Evolutionary conservation across 345 rosid species (phyloP), one percentile per base, ranked within the genome.

Genomic region (Eucalyptus regnans): DNA sequence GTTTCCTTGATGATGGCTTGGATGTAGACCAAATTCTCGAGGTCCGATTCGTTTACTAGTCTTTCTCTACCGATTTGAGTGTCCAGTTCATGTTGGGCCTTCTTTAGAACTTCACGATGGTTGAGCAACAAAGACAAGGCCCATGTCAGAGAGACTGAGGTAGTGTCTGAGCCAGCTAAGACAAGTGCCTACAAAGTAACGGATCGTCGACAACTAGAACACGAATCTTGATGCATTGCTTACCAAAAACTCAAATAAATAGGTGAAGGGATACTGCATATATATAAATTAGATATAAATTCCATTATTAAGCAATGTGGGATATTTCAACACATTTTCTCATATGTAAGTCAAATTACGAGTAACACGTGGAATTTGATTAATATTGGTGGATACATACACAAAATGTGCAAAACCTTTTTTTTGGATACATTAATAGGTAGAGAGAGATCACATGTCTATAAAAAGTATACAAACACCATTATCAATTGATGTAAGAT

Each of bases 1-100:
- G 95, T 90, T 90, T 94, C 95, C 90, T 94, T 92, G 22, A 91
- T 54, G 17, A 93, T 86, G 33, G 95, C 94, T 79, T 91, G 87
- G 22, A 93, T 88, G 86, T 92, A 91, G 20, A 80, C 86, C 17
- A 95, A 64, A 76, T 88, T 94, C 5, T 60, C 68, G 3, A 92
- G 37, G 88, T 94, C 94, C 18, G 91, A 90, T 43, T 90, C 91
- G 3, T 88, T 64, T 5, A 91, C 92, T 22, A 6, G 87, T 33
- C 91, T 90, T 64, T 88, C 92, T 81, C 80, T 90, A 5, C 95
- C 95, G 12, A 93, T 87, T 23, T 68, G 87, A 16, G 43, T 86
- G 87, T 94, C 96, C 9, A 93, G 49, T 80, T 94, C 96, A 49
- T 89, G 87, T 89, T 92, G 94, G 10, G 90, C 94, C 50, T 89